Conservation (phyloP, 306 rosid species). For the Abrus precatorius region DNA sequence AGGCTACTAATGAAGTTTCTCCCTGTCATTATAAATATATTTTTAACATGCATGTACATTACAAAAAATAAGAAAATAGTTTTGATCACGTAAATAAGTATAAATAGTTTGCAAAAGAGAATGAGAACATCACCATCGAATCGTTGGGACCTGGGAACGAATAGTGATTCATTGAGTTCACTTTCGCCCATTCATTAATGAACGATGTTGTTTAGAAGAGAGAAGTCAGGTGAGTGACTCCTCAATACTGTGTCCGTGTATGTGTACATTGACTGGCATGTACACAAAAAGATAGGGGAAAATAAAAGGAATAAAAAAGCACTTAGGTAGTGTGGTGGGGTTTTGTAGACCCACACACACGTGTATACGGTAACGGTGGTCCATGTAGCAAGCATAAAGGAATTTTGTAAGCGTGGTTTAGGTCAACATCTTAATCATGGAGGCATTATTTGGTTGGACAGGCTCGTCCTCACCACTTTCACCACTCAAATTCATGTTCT, state of each 20-base stretch:
- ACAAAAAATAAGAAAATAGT: no score
- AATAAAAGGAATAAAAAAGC: not conserved
- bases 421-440: constrained; percentile 72
- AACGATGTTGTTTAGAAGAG: not conserved
- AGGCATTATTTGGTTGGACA: constrained; percentile 60
- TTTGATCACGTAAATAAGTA: not conserved
- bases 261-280: constrained; percentile 23
- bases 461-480: constrained; percentile 46
- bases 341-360: constrained; percentile 73
- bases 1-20: no score
- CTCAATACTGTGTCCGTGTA: not conserved
- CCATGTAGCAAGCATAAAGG: constrained; percentile 64
- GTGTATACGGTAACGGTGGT: constrained; percentile 65
- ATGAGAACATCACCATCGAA: not conserved
- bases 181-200: not conserved
- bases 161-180: no score
- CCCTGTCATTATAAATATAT: no score
- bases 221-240: not conserved
- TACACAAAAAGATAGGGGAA: constrained; percentile 15
- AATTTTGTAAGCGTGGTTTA: constrained; percentile 63
- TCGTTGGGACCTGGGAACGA: not conserved
- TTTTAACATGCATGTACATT: no score
- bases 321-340: constrained; percentile 34
- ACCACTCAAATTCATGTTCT: constrained; percentile 43
- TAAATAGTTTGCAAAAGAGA: constrained; percentile 5